These are phyloP conservation scores for Nepenthes mirabilis DNA, from an alignment of 148 eudicot species.

Conservation along the genomic window DNA sequence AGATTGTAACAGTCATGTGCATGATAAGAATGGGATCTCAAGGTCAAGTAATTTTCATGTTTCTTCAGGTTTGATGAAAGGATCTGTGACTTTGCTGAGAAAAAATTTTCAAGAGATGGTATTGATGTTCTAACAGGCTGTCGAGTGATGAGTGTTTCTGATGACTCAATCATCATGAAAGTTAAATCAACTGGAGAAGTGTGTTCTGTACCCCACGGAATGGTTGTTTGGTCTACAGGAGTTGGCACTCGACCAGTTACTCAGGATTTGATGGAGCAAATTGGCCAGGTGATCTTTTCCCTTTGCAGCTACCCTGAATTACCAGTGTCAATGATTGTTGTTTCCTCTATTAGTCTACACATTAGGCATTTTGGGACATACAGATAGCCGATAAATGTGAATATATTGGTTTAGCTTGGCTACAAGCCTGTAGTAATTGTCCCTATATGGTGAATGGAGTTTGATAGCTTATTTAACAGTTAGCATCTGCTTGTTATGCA, in stretches of 20 bases:
- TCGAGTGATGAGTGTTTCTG: slow-evolving; percentile 41
- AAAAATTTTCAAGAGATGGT: slow-evolving; percentile 64
- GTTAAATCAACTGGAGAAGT: slow-evolving; percentile 35
- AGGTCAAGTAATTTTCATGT: background rate
- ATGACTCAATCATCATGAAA: slow-evolving; percentile 31
- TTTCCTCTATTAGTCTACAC: background rate
- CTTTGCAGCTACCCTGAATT: background rate
- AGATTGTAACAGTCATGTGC: no score
- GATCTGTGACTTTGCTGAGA: slow-evolving; percentile 64
- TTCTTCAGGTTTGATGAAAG: slow-evolving; percentile 59
- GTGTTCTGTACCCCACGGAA: slow-evolving; percentile 40
- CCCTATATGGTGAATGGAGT: background rate
- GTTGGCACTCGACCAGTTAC: slow-evolving; percentile 65
- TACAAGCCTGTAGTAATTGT: background rate
- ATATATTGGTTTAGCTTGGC: no score
- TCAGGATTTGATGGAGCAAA: slow-evolving; percentile 56
- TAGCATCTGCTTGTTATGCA: slow-evolving; percentile 14
- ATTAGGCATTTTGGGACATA: background rate
- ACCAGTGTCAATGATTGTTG: background rate
- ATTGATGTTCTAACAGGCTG: slow-evolving; percentile 54
- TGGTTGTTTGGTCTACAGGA: slow-evolving; percentile 75
- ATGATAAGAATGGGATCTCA: background rate
- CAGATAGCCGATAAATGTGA: no score
- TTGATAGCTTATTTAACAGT: background rate
- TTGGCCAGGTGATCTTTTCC: slow-evolving; percentile 45